phyloP scores from a whole-genome alignment of 2,329 filamentous ascomycete species.

The Colletotrichum trifolii region DNA sequence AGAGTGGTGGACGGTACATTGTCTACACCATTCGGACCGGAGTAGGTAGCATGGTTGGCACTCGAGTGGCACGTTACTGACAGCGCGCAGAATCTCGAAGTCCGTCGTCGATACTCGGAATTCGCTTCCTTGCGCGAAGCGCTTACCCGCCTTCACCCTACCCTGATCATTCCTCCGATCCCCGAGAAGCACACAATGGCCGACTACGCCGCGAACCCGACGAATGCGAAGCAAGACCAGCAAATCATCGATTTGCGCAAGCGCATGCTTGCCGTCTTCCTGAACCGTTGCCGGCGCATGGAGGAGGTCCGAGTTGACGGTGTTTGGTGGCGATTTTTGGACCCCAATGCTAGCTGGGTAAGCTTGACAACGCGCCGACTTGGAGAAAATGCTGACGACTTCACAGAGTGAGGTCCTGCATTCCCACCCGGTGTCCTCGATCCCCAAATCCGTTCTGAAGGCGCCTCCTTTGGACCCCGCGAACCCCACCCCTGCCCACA shows the following conservation, averaged over 20 bases:
- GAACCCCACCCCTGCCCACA: conserved; percentile 89
- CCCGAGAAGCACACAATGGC: conserved; percentile 99
- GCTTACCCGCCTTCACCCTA: conserved; percentile 91
- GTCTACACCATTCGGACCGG: conserved; percentile 97
- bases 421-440: conserved; percentile 87
- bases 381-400: conserved; percentile 41
- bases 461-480: conserved; percentile 95
- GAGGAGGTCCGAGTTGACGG: conserved; percentile 91
- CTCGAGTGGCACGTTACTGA: conserved; percentile 3
- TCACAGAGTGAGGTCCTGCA: conserved; percentile 90
- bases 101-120: conserved; percentile 94
- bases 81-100: conserved; percentile 82
- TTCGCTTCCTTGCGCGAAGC: conserved; percentile 92
- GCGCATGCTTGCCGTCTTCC: conserved; percentile 94
- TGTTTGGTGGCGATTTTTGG: conserved; percentile 97
- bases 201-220: conserved; percentile 97
- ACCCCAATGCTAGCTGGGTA: conserved; percentile 99
- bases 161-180: conserved; percentile 94
- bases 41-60: conserved; percentile 62
- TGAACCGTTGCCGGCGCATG: conserved; percentile 95
- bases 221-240: conserved; percentile 96
- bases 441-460: conserved; percentile 94
- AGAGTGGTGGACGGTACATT: conserved; percentile 92
- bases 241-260: conserved; percentile 97
- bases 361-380: conserved; percentile 33